phyloP scores from a whole-genome alignment of 2,329 filamentous ascomycete species.

The Penicillium sp. region DNA sequence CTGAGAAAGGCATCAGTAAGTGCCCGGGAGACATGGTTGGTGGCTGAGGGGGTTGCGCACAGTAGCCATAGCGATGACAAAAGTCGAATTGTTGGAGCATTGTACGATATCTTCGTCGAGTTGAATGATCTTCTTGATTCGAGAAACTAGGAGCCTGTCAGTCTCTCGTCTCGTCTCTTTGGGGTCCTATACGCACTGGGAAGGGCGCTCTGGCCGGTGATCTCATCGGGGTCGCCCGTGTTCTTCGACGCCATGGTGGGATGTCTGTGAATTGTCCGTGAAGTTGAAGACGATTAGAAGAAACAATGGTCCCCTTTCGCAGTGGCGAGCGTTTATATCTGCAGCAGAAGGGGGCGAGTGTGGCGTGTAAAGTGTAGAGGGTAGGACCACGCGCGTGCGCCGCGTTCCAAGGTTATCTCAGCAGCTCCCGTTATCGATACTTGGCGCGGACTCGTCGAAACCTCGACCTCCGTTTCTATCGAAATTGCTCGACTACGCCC shows the following conservation, averaged over 20 bases:
- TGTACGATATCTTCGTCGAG: conserved; percentile 80
- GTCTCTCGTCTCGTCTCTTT: neutral
- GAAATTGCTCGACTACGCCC: conserved; percentile 1
- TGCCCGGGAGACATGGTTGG: conserved; percentile 2
- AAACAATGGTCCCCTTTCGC: neutral
- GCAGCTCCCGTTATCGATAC: conserved; percentile 27
- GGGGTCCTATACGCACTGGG: conserved; percentile 63
- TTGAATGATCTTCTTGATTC: conserved; percentile 93
- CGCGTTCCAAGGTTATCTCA: conserved; percentile 20
- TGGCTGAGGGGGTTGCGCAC: conserved; percentile 47
- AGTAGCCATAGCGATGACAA: conserved; percentile 87
- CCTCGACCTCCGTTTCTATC: conserved; percentile 11
- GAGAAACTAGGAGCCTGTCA: conserved; percentile 64
- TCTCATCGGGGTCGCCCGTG: conserved; percentile 76
- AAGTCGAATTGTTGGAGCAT: conserved; percentile 91
- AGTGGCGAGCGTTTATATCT: neutral
- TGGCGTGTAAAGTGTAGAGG: conserved; percentile 4
- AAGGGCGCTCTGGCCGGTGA: conserved; percentile 79
- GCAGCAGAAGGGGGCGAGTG: conserved; percentile 6
- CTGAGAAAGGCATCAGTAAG: conserved; percentile 42
- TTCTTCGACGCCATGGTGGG: conserved; percentile 83
- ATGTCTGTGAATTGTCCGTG: neutral
- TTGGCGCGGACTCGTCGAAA: conserved; percentile 20
- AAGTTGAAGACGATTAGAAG: neutral
- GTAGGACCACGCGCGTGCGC: conserved; percentile 24